A percentile compares a stretch with the other conserved stretches of the same genome.
phyloP scores from a whole-genome alignment of 2,329 filamentous ascomycete species.

The Diplodia corticola region DNA sequence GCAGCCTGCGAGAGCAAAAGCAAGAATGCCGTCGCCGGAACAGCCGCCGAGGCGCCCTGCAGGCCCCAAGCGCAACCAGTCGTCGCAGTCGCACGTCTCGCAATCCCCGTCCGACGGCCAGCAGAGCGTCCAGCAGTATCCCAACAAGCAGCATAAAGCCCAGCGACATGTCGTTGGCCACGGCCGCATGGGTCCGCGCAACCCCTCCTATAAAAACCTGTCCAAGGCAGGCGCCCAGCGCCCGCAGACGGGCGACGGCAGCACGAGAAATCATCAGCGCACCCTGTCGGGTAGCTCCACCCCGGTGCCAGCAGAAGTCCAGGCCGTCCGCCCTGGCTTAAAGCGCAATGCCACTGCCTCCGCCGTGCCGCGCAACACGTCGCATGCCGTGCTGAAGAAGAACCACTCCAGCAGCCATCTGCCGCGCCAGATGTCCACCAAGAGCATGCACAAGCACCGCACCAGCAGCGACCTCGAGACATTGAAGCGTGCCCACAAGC shows the following conservation, averaged over 20 bases:
- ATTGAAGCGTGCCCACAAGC: slow-evolving; percentile 34
- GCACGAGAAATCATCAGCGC: slow-evolving; percentile 39
- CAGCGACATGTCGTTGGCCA: slow-evolving; percentile 44
- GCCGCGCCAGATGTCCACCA: slow-evolving; percentile 41
- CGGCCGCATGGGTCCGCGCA: slow-evolving; percentile 40
- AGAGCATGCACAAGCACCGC: slow-evolving; percentile 40
- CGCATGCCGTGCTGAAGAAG: slow-evolving; percentile 40
- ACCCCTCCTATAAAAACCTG: slow-evolving; percentile 44
- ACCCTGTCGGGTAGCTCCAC: slow-evolving; percentile 37
- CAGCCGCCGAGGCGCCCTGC: slow-evolving; percentile 38
- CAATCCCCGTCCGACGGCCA: slow-evolving; percentile 40
- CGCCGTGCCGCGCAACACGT: slow-evolving; percentile 39
- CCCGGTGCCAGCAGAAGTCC: slow-evolving; percentile 31
- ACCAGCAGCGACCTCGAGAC: slow-evolving; percentile 26
- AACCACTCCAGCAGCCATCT: slow-evolving; percentile 50
- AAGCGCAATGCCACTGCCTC: slow-evolving; percentile 47
- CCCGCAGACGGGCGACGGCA: slow-evolving; percentile 31
- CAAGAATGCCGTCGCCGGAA: slow-evolving; percentile 20
- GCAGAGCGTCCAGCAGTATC: slow-evolving; percentile 24
- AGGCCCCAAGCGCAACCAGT: slow-evolving; percentile 35
- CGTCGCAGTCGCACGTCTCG: slow-evolving; percentile 39
- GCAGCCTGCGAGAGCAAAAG: slow-evolving; percentile 2
- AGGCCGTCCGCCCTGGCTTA: slow-evolving; percentile 41
- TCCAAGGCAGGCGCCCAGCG: slow-evolving; percentile 42
- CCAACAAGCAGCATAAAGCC: slow-evolving; percentile 35